phyloP scores from a whole-genome alignment of 352 stramenopile genomes.

The Achlya hypogyna region DNA sequence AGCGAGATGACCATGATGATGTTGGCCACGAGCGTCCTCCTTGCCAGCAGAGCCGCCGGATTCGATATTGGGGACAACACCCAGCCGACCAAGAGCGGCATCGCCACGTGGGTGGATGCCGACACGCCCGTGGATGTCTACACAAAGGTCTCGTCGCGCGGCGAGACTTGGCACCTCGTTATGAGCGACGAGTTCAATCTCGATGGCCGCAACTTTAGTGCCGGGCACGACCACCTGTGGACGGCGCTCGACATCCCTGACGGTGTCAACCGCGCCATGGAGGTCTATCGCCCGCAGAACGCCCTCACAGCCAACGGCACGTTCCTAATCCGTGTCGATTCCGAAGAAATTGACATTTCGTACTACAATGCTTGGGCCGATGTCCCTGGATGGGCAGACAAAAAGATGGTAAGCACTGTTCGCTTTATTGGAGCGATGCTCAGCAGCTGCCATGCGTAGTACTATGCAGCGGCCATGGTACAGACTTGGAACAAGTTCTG shows the following conservation, averaged over 20 bases:
- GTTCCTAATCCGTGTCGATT: constrained; percentile 54
- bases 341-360: constrained; percentile 43
- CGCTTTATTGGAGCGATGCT: constrained; percentile 37
- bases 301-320: constrained; percentile 39
- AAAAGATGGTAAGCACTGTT: constrained; percentile 24
- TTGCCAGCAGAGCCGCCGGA: no score
- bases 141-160: constrained; percentile 39
- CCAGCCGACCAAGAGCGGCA: constrained; percentile 29
- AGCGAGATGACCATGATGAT: no score
- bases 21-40: no score
- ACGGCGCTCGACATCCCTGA: constrained; percentile 54
- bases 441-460: constrained; percentile 67
- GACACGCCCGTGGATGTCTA: constrained; percentile 38
- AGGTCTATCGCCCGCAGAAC: constrained; percentile 60
- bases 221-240: constrained; percentile 56
- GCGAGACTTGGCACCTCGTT: constrained; percentile 42
- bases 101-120: constrained; percentile 49
- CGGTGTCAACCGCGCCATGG: constrained; percentile 51
- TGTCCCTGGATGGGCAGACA: constrained; percentile 40
- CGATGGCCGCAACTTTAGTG: constrained; percentile 39
- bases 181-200: constrained; percentile 64
- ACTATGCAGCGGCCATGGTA: constrained; percentile 70
- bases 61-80: background rate
- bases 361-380: constrained; percentile 65
- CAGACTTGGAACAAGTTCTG: constrained; percentile 92